phyloP scores from a whole-genome alignment of 257 asterid genomes.

The Ilex aquifolium region DNA sequence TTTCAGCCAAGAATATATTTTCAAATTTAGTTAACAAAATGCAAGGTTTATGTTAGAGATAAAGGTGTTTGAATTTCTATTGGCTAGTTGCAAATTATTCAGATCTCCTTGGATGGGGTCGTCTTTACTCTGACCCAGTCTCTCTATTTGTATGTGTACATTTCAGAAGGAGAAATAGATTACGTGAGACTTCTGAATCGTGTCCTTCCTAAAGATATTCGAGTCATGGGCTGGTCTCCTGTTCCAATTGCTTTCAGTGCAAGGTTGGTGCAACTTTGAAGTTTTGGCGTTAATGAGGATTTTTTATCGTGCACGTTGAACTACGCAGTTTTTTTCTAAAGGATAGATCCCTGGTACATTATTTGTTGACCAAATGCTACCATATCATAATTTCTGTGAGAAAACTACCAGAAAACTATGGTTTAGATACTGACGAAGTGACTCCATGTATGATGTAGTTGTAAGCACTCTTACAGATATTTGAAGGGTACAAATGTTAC shows the following conservation, averaged over 20 bases:
- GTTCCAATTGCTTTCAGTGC: slow-evolving; percentile 79
- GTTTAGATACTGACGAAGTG: no score
- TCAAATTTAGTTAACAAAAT: not conserved
- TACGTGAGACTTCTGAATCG: slow-evolving; percentile 69
- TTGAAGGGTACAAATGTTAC: no score
- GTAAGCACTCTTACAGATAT: no score
- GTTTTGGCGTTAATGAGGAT: not conserved
- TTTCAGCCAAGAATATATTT: not conserved
- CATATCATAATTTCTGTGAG: not conserved
- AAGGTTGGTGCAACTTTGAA: slow-evolving; percentile 38
- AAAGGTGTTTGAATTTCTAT: no score
- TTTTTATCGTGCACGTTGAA: not conserved
- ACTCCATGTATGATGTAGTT: no score
- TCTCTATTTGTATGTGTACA: slow-evolving; percentile 16
- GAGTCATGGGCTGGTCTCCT: slow-evolving; percentile 92
- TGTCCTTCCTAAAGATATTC: slow-evolving; percentile 82
- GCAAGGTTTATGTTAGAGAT: not conserved
- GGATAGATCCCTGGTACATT: not conserved
- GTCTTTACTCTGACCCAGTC: slow-evolving; percentile 4
- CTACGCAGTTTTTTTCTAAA: no score
- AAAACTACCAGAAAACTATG: no score
- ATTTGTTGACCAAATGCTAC: not conserved
- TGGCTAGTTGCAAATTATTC: no score
- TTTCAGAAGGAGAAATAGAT: slow-evolving; percentile 69
- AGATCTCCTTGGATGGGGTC: no score